Evolutionary conservation across 129 eudicot species (phyloP).

Genomic region (Heracleum sosnowskyi): DNA sequence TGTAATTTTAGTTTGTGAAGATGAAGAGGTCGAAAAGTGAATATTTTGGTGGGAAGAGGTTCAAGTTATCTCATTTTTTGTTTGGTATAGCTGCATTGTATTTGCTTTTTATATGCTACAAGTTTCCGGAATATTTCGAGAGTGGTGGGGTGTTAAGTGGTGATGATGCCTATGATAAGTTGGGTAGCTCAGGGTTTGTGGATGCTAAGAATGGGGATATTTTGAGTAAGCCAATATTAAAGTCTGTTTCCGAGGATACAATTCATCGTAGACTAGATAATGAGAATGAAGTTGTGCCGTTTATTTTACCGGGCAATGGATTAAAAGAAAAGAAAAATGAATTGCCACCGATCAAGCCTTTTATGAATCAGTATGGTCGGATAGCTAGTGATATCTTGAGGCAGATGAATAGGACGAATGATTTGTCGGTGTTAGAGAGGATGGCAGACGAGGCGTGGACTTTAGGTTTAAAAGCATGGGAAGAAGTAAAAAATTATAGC

Average conservation of each 20-base stretch:
- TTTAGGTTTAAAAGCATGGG: constrained; percentile 80
- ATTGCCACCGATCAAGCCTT: constrained; percentile 20
- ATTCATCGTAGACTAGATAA: constrained; percentile 47
- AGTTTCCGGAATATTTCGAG: constrained; percentile 65
- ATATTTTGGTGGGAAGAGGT: constrained; percentile 49
- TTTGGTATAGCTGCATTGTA: constrained; percentile 61
- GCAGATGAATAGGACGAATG: constrained; percentile 36
- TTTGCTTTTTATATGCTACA: constrained; percentile 54
- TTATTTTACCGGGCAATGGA: constrained; percentile 15
- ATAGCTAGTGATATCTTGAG: constrained; percentile 50
- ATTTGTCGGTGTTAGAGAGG: constrained; percentile 59
- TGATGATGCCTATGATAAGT: constrained; percentile 20
- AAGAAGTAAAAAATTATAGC: constrained; percentile 42
- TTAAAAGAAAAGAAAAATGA: constrained; percentile 15
- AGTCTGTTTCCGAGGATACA: constrained; percentile 35
- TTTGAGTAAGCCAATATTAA: constrained; percentile 26
- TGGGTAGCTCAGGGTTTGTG: constrained; percentile 12
- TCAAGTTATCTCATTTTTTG: constrained; percentile 57
- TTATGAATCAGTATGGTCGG: constrained; percentile 51
- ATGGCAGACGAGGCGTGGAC: constrained; percentile 96
- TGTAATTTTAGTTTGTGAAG: constrained; percentile 22
- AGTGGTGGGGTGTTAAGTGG: constrained; percentile 37
- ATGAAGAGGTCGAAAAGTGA: constrained; percentile 84
- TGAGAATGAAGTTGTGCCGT: constrained; percentile 23
- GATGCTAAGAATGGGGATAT: constrained; percentile 23